Evolutionary conservation across 2,329 filamentous ascomycete species (phyloP).

Genomic region (Aspergillus felis): DNA sequence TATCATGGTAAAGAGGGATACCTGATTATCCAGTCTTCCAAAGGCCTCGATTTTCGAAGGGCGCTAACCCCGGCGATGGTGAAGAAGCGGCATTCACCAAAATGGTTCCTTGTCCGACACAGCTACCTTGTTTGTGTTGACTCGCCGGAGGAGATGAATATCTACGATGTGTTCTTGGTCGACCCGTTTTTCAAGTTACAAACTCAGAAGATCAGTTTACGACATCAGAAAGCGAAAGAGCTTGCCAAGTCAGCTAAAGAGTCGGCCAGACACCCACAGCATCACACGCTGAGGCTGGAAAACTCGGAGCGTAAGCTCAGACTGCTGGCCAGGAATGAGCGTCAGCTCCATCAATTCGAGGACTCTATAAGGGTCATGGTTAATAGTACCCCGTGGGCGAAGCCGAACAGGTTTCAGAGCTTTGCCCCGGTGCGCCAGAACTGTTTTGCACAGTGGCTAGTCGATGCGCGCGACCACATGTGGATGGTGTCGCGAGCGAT

Average conservation of each 20-base stretch:
- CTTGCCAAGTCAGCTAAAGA: conserved; percentile 64
- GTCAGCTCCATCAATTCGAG: conserved; percentile 85
- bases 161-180: conserved; percentile 97
- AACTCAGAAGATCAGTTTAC: conserved; percentile 59
- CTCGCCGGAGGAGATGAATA: conserved; percentile 96
- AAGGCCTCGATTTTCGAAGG: conserved; percentile 80
- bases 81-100: conserved; percentile 78
- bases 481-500: conserved; percentile 98
- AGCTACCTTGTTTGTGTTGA: conserved; percentile 99
- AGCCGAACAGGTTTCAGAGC: conserved; percentile 81
- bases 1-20: conserved; percentile 98
- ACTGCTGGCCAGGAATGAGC: conserved; percentile 84
- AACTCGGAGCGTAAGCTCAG: conserved; percentile 93
- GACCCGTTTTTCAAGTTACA: conserved; percentile 82
- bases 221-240: conserved; percentile 51
- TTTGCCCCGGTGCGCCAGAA: conserved; percentile 85
- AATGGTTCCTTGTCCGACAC: conserved; percentile 97
- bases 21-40: conserved; percentile 84
- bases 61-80: conserved; percentile 75
- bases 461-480: conserved; percentile 97
- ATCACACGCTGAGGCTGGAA: conserved; percentile 81
- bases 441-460: conserved; percentile 92
- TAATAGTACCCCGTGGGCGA: conserved; percentile 74
- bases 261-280: conserved; percentile 59
- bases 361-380: conserved; percentile 88